Evolutionary conservation across 2,329 filamentous ascomycete genomes (phyloP), one percentile per base, ranked within the genome.

Genomic region (Helicocarpus griseus): DNA sequence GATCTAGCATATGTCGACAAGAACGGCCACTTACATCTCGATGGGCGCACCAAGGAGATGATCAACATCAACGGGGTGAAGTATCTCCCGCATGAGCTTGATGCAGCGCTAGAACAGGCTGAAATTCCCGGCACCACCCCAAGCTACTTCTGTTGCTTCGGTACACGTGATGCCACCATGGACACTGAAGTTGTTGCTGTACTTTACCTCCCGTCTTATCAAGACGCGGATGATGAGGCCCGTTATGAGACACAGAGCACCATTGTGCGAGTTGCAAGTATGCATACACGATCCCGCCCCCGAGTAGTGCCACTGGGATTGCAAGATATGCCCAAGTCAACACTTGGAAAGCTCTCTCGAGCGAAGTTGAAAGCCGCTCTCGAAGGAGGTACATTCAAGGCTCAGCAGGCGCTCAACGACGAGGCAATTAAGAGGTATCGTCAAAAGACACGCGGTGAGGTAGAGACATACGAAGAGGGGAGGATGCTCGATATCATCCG

Each of bases 31-130:
- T 60, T 76, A 1, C 51, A 60, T 36, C 53, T 77, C 1, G 53
- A 56, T 0, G 72, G 73, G 1, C 61, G 73, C 5, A 49, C 51
- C n/a, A 72, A 74, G 50, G 71, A 74, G 31, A 71, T 33, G 28
- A 24, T 73, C 35, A 71, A 66, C 51, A 65, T 74, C 52, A 75
- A 74, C 52, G 69, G 68, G 1, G 59, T 72, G 50, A 75, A 73
- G 26, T 58, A 63, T 24, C 50, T 48, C 21, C 56, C 65, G 0
- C 44, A 60, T 5, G 67, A 67, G 2, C 53, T 76, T 1, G 64
- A 74, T 36, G 28, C 53, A 0, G 59, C 63, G 0, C 54, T 75
- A 1, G 68, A 72, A 40, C 49, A 61, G 14, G 63, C 63, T 1
- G 33, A 60, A 1, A 61, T 66, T n/a, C 31, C 58, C 6, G 59